A percentile compares a stretch with the other conserved stretches of the same genome.
phyloP scores from a whole-genome alignment of 768 basidiomycete genomes.

The Rubroboletus pulcherrimus region DNA sequence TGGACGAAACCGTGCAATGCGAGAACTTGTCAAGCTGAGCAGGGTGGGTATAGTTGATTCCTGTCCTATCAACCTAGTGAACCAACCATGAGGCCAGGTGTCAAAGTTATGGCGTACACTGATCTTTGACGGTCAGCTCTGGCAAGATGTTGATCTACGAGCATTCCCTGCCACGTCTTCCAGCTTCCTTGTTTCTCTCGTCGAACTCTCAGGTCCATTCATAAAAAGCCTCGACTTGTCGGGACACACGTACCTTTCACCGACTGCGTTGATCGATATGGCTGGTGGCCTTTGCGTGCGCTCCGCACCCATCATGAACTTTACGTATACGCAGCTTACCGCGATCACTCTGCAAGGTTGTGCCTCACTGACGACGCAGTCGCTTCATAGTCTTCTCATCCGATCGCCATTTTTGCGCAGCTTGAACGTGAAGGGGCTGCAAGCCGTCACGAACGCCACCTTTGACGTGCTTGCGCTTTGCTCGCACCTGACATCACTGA shows the following conservation, averaged over 20 bases:
- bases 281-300: conserved; percentile 51
- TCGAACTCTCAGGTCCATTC: conserved; percentile 59
- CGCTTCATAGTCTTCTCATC: conserved; percentile 67
- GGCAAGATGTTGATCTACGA: conserved; percentile 61
- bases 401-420: conserved; percentile 56
- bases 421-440: conserved; percentile 65
- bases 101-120: conserved; percentile 74
- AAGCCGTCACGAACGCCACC: conserved; percentile 68
- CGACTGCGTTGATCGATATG: conserved; percentile 50
- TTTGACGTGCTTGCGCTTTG: conserved; percentile 65
- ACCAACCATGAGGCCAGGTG: conserved; percentile 45
- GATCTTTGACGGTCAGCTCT: conserved; percentile 85
- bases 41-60: conserved; percentile 51
- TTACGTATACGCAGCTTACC: conserved; percentile 63
- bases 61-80: conserved; percentile 9
- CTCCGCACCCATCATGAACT: conserved; percentile 25
- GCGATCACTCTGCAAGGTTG: conserved; percentile 73
- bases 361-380: conserved; percentile 54
- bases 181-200: conserved; percentile 49
- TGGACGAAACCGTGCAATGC: conserved; percentile 66
- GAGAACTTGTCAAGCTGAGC: conserved; percentile 76
- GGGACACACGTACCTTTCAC: conserved; percentile 53
- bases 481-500: conserved; percentile 52
- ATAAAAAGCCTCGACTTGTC: conserved; percentile 56
- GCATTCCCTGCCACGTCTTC: conserved; percentile 57